Evolutionary conservation across 768 basidiomycete genomes (phyloP), one percentile per base, ranked within the genome.

Genomic region (Suillus americanus): DNA sequence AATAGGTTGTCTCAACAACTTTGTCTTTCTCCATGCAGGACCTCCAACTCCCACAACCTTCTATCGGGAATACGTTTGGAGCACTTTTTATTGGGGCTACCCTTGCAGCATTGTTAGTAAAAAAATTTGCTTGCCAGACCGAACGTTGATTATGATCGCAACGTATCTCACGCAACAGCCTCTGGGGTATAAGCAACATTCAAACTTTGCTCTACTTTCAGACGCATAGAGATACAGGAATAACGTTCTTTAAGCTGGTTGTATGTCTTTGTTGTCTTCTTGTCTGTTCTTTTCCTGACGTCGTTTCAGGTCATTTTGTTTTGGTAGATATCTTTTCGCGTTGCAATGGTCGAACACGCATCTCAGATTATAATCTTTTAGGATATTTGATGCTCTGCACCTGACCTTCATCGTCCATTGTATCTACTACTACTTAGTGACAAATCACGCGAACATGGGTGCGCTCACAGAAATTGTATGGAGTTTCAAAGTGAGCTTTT

Each of bases 401-500:
- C 25, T 50, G 25, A 13, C 25, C 14, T 50, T 16, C 14, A 28
- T 50, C 14, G 25, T 28, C 25, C 48, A 50, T 28, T 53, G 28
- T 28, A 28, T 53, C 51, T 30, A 53, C 18, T 30, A 53, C 18
- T 53, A 53, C 18, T 18, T 53, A 20, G 28, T 53, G 28, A 53
- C 1, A 9, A 10, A 20, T 14, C 28, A 30, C 28, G 14, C 18
- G 18, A 30, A 4, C 9, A 53, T 53, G 16, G 9, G 51, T 53
- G 16, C 51, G 18, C 28, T 53, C 28, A 30, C 28, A 53, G 16
- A 53, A 18, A 18, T 53, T 30, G 28, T 53, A 33, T 78, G 78
- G 79, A 25, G 41, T 23, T 48, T 65, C 9, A 48, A 54, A 51
- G 61, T 62, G 23, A n/a, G 20, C 35, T 10, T 28, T 20, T 10